phyloP scores from a whole-genome alignment of 257 asterid species.

The Penstemon barbatus region DNA sequence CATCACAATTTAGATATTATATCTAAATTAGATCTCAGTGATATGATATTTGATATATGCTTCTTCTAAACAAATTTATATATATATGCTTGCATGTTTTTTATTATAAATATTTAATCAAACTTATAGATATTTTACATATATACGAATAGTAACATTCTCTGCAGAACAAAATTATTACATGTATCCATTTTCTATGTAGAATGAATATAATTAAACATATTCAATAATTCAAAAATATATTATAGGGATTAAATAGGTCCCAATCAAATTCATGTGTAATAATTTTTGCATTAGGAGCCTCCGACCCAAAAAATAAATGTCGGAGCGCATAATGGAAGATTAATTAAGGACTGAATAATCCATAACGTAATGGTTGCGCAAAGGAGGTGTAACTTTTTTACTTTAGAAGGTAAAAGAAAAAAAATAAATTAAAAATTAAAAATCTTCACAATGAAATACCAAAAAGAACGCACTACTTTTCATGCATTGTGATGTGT shows the following conservation, averaged over 20 bases:
- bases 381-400: conserved; percentile 39
- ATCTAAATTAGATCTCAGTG: too few relatives aligned
- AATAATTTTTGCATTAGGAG: conserved; percentile 16
- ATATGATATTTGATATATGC: too few relatives aligned
- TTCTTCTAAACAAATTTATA: too few relatives aligned
- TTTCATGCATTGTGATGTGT: conserved; percentile 61
- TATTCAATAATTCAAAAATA: too few relatives aligned
- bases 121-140: too few relatives aligned
- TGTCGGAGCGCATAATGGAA: background rate
- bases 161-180: background rate
- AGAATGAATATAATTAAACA: too few relatives aligned
- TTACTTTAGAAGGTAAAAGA: conserved; percentile 40
- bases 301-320: background rate
- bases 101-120: too few relatives aligned
- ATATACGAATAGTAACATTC: background rate
- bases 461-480: conserved; percentile 38
- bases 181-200: too few relatives aligned
- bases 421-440: conserved; percentile 7
- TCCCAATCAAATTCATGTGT: background rate
- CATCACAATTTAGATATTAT: too few relatives aligned
- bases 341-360: background rate
- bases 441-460: conserved; percentile 34
- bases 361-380: conserved; percentile 35
- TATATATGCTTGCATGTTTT: too few relatives aligned
- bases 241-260: background rate